Evolutionary conservation across 192 early-diverging fungal species (phyloP).

Genomic region (Gaertneriomyces semiglobifer): DNA sequence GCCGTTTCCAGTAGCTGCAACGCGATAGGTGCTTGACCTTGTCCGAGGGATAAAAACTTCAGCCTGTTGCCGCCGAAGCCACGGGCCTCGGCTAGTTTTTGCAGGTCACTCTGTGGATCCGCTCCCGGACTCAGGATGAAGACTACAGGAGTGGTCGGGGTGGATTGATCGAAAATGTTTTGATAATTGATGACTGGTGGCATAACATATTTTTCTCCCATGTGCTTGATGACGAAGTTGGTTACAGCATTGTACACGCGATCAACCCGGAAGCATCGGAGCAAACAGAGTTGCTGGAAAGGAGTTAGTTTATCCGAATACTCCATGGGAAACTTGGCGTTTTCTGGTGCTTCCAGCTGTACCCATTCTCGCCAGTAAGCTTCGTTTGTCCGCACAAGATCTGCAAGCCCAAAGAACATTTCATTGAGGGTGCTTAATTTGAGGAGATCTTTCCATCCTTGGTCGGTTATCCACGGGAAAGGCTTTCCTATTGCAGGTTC

Average conservation of each 20-base stretch:
- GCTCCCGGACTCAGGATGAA: slow-evolving; percentile 61
- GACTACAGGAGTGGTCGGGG: slow-evolving; percentile 57
- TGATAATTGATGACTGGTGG: slow-evolving; percentile 63
- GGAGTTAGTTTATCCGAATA: slow-evolving; percentile 48
- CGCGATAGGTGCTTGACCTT: slow-evolving; percentile 61
- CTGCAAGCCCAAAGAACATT: slow-evolving; percentile 41
- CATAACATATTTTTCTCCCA: slow-evolving; percentile 67
- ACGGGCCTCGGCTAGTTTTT: slow-evolving; percentile 56
- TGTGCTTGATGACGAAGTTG: slow-evolving; percentile 58
- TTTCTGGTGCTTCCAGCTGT: slow-evolving; percentile 48
- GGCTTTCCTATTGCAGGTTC: slow-evolving; percentile 48
- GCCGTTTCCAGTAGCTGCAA: slow-evolving; percentile 61
- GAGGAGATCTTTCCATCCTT: slow-evolving; percentile 59
- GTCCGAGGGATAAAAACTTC: slow-evolving; percentile 61
- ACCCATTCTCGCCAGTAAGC: slow-evolving; percentile 48
- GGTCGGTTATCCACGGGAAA: slow-evolving; percentile 53
- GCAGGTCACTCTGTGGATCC: slow-evolving; percentile 62
- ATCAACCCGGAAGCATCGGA: slow-evolving; percentile 57
- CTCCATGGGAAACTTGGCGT: slow-evolving; percentile 47
- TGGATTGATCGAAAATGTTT: slow-evolving; percentile 63
- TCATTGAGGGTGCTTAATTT: slow-evolving; percentile 45
- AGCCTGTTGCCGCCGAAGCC: slow-evolving; percentile 59
- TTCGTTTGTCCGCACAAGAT: slow-evolving; percentile 47
- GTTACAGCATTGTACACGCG: slow-evolving; percentile 62
- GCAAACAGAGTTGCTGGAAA: slow-evolving; percentile 58